Percentiles rank a stretch among this genome's conserved stretches.
These are phyloP conservation scores for Arctium minus DNA, from an alignment of 129 eudicot species.

Conservation along the genomic window DNA sequence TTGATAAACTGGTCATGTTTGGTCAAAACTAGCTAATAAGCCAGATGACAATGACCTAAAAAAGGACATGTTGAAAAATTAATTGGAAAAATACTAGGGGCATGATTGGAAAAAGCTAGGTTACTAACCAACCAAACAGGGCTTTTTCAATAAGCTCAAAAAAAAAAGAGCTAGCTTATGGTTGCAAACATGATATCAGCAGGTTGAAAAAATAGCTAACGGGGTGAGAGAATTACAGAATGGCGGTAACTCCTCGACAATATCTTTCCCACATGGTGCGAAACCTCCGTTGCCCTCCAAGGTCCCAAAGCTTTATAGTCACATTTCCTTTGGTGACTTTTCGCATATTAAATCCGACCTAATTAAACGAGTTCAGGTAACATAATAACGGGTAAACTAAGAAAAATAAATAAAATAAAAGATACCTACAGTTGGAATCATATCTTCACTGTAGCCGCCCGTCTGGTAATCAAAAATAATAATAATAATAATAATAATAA, in stretches of 20 bases:
- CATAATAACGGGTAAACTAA: background rate
- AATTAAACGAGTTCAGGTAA: background rate
- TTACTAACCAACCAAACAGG: background rate
- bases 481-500: background rate
- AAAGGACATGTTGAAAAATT: too few relatives aligned
- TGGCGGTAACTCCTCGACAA: constrained; percentile 89
- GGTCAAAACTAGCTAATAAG: background rate
- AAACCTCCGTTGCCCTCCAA: constrained; percentile 94
- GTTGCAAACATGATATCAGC: background rate
- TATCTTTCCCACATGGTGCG: constrained; percentile 99
- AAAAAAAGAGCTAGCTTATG: background rate
- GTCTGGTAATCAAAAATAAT: constrained; percentile 42
- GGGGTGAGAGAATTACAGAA: constrained; percentile 48
- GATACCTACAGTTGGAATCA: constrained; percentile 93
- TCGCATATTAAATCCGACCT: constrained; percentile 93
- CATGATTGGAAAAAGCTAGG: too few relatives aligned
- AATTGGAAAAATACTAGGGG: too few relatives aligned
- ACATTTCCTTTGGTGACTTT: constrained; percentile 97
- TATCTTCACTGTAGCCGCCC: constrained; percentile 91
- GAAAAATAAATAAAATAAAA: background rate
- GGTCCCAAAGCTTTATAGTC: constrained; percentile 95
- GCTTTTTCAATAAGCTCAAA: background rate
- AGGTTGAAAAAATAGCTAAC: background rate
- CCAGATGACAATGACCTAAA: too few relatives aligned
- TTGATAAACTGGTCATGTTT: background rate